These are phyloP conservation scores for Entoloma clypeatum DNA, from an alignment of 1,284 basidiomycete species.

Conservation along the genomic window DNA sequence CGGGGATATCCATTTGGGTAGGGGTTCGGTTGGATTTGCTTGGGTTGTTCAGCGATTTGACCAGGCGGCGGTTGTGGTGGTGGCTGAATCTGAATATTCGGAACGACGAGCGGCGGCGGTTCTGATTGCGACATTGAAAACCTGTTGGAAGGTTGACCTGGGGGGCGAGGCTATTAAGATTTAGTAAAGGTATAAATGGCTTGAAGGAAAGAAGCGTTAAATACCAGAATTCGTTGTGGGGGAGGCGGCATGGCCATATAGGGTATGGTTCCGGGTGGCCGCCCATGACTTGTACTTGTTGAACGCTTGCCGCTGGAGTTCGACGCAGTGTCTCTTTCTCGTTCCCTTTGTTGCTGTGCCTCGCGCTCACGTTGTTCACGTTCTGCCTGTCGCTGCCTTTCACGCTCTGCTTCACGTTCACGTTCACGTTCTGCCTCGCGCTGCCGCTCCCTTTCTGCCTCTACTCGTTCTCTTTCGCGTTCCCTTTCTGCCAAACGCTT, in stretches of 20 bases:
- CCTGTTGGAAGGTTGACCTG: too few relatives aligned
- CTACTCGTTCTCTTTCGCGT: constrained; percentile 12
- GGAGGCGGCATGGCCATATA: constrained; percentile 24
- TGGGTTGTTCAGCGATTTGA: too few relatives aligned
- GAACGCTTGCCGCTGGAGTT: too few relatives aligned
- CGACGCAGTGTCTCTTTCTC: not conserved
- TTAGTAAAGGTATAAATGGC: too few relatives aligned
- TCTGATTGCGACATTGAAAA: too few relatives aligned
- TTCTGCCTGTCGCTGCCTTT: constrained; percentile 11
- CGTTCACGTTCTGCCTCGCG: constrained; percentile 16
- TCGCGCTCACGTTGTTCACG: constrained; percentile 3
- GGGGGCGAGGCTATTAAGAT: too few relatives aligned
- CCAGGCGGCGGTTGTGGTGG: too few relatives aligned
- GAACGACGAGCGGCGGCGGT: too few relatives aligned
- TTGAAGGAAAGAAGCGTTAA: too few relatives aligned
- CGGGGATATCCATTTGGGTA: too few relatives aligned
- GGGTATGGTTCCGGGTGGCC: constrained; percentile 10
- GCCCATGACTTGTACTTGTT: constrained; percentile 8
- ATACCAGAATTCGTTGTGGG: constrained; percentile 12
- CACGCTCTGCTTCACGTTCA: constrained; percentile 11
- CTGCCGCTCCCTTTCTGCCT: constrained; percentile 14
- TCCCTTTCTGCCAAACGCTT: constrained; percentile 7
- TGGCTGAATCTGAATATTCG: too few relatives aligned
- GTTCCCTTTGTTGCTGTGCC: constrained; percentile 12
- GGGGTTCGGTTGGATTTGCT: too few relatives aligned